These are phyloP conservation scores for Tylopilus vinaceipallidus DNA, from an alignment of 768 basidiomycete genomes.

Conservation along the genomic window DNA sequence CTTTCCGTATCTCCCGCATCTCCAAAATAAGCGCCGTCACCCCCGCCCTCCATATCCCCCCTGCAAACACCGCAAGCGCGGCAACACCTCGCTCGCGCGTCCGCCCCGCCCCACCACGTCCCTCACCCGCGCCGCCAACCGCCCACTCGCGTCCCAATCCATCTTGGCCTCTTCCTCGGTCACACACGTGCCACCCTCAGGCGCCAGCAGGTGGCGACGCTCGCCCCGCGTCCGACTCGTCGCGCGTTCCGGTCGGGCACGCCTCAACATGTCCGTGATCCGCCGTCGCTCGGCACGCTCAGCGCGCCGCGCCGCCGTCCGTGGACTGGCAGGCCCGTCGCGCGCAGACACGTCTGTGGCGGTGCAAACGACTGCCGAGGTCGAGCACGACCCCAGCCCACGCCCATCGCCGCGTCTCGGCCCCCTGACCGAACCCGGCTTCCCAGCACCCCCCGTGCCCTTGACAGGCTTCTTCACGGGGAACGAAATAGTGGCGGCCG, in stretches of 20 bases:
- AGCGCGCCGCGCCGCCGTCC: slow-evolving; percentile 18
- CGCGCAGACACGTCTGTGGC: background rate
- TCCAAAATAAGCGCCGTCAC: too few relatives aligned
- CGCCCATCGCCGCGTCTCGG: too few relatives aligned
- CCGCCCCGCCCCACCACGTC: slow-evolving; percentile 20
- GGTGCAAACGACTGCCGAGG: background rate
- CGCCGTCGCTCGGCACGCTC: slow-evolving; percentile 20
- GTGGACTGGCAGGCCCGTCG: slow-evolving; percentile 10
- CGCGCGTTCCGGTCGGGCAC: slow-evolving; percentile 44
- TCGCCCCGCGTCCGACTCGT: slow-evolving; percentile 26
- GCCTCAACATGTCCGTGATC: slow-evolving; percentile 40
- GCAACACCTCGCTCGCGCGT: slow-evolving; percentile 24
- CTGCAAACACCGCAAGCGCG: slow-evolving; percentile 25
- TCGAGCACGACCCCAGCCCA: slow-evolving; percentile 1
- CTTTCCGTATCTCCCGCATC: too few relatives aligned
- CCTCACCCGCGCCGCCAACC: slow-evolving; percentile 21
- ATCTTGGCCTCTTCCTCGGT: slow-evolving; percentile 13
- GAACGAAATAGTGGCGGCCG: slow-evolving; percentile 18
- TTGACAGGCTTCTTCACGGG: slow-evolving; percentile 18
- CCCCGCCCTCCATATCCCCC: slow-evolving; percentile 9
- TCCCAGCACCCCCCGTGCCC: background rate
- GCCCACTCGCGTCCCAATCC: slow-evolving; percentile 29
- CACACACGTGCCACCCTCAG: too few relatives aligned
- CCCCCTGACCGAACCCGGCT: background rate
- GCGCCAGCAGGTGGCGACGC: slow-evolving; percentile 24